Percentiles rank a stretch among this genome's conserved stretches.
phyloP scores from a whole-genome alignment of 208 protist species.

The Herpetomonas tarakana region DNA sequence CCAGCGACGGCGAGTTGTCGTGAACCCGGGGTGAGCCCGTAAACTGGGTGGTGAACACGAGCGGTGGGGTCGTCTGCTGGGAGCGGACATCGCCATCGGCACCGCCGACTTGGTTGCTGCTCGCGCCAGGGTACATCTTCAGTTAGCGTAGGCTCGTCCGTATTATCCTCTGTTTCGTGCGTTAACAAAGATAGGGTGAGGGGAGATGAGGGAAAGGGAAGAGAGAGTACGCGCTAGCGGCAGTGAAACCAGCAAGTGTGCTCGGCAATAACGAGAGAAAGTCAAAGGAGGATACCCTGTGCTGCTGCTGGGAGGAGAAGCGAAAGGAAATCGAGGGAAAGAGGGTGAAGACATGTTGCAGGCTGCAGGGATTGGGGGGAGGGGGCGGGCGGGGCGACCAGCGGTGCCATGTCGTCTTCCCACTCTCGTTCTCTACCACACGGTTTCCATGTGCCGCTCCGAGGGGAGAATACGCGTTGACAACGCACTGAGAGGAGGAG shows the following conservation, averaged over 20 bases:
- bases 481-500: background rate
- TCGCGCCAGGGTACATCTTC: background rate
- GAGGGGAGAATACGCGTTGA: background rate
- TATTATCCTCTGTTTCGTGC: background rate
- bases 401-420: no score
- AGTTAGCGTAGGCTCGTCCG: background rate
- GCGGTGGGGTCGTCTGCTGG: constrained; percentile 25
- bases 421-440: background rate
- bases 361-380: background rate
- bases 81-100: constrained; percentile 6
- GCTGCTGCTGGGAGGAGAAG: no score
- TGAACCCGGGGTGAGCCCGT: constrained; percentile 14
- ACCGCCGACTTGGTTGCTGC: constrained; percentile 3
- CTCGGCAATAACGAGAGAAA: background rate
- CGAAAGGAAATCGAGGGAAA: no score
- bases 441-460: background rate
- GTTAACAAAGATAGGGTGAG: background rate
- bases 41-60: constrained; percentile 34
- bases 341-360: constrained; percentile 4
- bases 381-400: no score
- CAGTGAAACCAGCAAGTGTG: background rate
- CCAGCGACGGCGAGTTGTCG: constrained; percentile 22
- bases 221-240: background rate
- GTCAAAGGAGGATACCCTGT: no score
- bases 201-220: background rate